Conservation (phyloP, 2,329 filamentous ascomycete genomes). For the Talaromyces sp. region DNA sequence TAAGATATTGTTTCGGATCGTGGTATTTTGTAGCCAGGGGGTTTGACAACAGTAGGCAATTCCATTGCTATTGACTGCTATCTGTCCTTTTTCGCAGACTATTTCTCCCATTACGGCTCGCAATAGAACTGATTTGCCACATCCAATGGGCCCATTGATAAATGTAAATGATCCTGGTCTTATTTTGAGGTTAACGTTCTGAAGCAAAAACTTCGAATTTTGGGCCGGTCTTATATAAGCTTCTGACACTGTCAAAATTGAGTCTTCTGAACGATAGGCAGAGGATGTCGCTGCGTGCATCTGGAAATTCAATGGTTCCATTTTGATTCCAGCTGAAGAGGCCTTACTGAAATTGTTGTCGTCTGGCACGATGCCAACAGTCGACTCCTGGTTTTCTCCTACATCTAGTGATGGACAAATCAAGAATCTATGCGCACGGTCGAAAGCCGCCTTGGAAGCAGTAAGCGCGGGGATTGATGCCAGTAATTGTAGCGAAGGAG, state of each 20-base stretch:
- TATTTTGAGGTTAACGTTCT: slow-evolving; percentile 41
- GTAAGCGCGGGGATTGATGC: slow-evolving; percentile 29
- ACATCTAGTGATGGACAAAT: too few species aligned
- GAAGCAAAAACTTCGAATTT: slow-evolving; percentile 24
- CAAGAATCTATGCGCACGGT: slow-evolving; percentile 3
- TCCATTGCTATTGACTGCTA: slow-evolving; percentile 27
- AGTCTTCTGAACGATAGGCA: too few species aligned
- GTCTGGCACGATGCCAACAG: too few species aligned
- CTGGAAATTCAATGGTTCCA: too few species aligned
- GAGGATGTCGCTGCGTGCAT: too few species aligned
- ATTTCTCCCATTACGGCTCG: slow-evolving; percentile 46
- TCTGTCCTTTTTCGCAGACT: slow-evolving; percentile 31
- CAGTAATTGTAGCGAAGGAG: slow-evolving; percentile 23
- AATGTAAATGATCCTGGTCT: slow-evolving; percentile 46
- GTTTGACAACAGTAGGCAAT: slow-evolving; percentile 40
- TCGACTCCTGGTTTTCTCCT: too few species aligned
- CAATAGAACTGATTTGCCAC: slow-evolving; percentile 53
- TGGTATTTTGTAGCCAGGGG: slow-evolving; percentile 29
- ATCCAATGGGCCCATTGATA: slow-evolving; percentile 51
- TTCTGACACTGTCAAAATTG: too few species aligned
- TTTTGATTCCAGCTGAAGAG: too few species aligned
- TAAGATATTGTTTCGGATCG: slow-evolving; percentile 31
- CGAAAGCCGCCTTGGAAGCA: slow-evolving; percentile 3
- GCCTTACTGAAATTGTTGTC: too few species aligned
- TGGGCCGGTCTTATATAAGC: too few species aligned